Percentiles rank a stretch among this genome's conserved stretches.
Evolutionary conservation across 2,329 filamentous ascomycete genomes (phyloP).

Genomic region (Rhytidhysteron rufulum): DNA sequence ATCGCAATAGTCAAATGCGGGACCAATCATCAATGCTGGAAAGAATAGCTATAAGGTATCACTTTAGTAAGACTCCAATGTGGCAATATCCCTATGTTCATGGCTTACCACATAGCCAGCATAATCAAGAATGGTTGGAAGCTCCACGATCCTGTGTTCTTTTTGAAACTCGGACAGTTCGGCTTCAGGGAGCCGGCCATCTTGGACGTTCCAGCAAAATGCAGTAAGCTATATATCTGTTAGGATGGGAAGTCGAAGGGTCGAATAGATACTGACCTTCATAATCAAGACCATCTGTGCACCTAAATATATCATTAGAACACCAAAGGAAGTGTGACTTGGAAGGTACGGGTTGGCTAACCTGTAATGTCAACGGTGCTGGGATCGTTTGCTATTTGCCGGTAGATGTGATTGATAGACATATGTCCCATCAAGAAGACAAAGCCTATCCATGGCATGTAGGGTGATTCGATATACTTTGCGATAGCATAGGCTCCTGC

Average conservation of each 20-base stretch:
- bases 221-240: slow-evolving; percentile 59
- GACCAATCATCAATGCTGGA: slow-evolving; percentile 81
- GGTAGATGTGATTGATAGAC: slow-evolving; percentile 81
- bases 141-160: slow-evolving; percentile 68
- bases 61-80: too few species aligned
- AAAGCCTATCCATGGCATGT: slow-evolving; percentile 98
- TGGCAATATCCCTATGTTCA: not conserved
- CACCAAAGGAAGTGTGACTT: too few species aligned
- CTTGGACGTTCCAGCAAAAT: slow-evolving; percentile 97
- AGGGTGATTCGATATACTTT: slow-evolving; percentile 75
- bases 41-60: slow-evolving; percentile 64
- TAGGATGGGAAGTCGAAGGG: slow-evolving; percentile 5
- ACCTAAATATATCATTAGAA: slow-evolving; percentile 40
- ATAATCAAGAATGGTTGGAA: slow-evolving; percentile 78
- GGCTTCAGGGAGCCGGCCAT: slow-evolving; percentile 74
- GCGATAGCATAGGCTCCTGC: slow-evolving; percentile 79
- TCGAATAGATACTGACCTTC: slow-evolving; percentile 53
- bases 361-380: slow-evolving; percentile 79
- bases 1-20: slow-evolving; percentile 91
- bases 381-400: slow-evolving; percentile 67
- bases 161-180: slow-evolving; percentile 85
- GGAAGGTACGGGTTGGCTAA: too few species aligned
- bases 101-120: slow-evolving; percentile 66
- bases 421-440: slow-evolving; percentile 93
- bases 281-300: slow-evolving; percentile 98